Conservation (phyloP, 345 rosid species). For the Dovyalis caffra region DNA sequence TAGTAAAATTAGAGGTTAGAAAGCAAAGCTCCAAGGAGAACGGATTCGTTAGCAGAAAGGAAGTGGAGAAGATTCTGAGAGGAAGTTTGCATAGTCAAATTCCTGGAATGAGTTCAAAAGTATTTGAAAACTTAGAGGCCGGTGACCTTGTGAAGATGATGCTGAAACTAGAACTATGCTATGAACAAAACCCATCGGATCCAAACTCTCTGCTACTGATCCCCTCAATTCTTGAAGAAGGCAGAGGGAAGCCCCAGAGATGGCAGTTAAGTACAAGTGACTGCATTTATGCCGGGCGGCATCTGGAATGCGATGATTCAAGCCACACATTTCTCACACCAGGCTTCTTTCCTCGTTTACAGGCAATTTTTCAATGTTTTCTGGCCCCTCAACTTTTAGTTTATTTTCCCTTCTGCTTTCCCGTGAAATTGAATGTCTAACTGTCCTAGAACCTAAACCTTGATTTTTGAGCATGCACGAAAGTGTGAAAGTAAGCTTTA, state of each 20-base stretch:
- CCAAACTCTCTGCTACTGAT: constrained; percentile 67
- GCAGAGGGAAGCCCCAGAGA: constrained; percentile 80
- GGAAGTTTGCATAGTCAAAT: constrained; percentile 76
- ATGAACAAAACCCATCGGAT: constrained; percentile 72
- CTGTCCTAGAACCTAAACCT: neutral
- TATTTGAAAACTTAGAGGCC: constrained; percentile 71
- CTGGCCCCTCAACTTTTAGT: neutral
- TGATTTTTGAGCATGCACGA: neutral
- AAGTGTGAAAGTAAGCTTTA: neutral
- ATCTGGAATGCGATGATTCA: constrained; percentile 90
- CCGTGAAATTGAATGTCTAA: neutral
- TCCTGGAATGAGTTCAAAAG: constrained; percentile 85
- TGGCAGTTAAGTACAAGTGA: constrained; percentile 66
- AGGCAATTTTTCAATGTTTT: constrained; percentile 41
- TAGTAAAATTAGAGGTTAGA: constrained; percentile 60
- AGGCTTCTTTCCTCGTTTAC: constrained; percentile 91
- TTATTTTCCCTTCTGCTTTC: neutral
- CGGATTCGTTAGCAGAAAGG: constrained; percentile 67
- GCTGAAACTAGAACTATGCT: constrained; percentile 86
- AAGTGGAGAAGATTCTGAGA: constrained; percentile 72
- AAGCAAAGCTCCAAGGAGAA: constrained; percentile 54
- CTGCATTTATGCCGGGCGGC: constrained; percentile 70
- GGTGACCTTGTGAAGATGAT: constrained; percentile 69
- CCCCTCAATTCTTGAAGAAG: constrained; percentile 92
- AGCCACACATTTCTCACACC: constrained; percentile 87